Conservation (phyloP, 305 asterid species). For the Fraxinus platypoda region DNA sequence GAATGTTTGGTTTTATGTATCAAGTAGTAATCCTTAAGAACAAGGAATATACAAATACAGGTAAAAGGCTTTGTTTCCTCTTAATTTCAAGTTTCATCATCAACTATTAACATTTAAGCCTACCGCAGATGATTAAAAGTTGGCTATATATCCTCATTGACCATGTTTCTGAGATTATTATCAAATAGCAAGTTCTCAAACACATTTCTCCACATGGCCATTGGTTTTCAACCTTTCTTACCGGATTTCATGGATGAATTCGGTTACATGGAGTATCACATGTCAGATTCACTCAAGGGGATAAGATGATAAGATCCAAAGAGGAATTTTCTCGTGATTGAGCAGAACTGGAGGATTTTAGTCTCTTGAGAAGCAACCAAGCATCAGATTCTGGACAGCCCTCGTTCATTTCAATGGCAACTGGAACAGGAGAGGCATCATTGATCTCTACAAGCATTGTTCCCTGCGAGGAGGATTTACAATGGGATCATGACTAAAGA, state of each 20-base stretch:
- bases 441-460: conserved; percentile 59
- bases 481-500: background rate
- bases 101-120: background rate
- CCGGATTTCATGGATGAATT: background rate
- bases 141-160: background rate
- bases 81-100: background rate
- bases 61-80: background rate
- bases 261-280: background rate
- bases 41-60: background rate
- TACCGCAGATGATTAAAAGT: background rate
- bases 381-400: conserved; percentile 76
- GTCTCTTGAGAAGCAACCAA: conserved; percentile 60
- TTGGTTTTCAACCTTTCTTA: background rate
- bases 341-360: conserved; percentile 32
- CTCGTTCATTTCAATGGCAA: conserved; percentile 71
- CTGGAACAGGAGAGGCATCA: conserved; percentile 43
- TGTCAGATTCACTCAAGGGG: conserved; percentile 28
- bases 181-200: background rate
- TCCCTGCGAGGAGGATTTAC: conserved; percentile 45
- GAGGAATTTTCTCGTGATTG: conserved; percentile 16
- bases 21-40: background rate
- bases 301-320: conserved; percentile 30
- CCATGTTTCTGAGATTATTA: background rate
- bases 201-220: background rate
- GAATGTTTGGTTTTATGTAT: background rate